Conservation (phyloP, 2,329 filamentous ascomycete genomes). For the Alternaria ventricosa region DNA sequence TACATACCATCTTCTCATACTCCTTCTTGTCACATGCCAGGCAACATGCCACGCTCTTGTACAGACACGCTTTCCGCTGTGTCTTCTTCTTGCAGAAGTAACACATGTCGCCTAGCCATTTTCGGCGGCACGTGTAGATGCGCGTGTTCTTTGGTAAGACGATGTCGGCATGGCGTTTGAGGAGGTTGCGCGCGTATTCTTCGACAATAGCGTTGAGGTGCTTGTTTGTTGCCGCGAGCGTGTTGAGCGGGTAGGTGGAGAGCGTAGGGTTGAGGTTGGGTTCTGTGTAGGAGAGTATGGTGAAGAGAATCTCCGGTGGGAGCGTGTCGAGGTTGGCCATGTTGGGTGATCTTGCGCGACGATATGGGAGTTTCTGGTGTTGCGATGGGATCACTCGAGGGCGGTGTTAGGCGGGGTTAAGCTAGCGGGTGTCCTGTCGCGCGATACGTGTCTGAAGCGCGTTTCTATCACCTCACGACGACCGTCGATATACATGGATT, state of each 20-base stretch:
- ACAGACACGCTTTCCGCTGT: conserved; percentile 35
- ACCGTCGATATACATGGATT: too few relatives aligned
- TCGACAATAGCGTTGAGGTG: conserved; percentile 34
- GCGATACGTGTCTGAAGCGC: neutral
- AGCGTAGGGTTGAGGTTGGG: conserved; percentile 11
- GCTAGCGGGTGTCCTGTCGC: neutral
- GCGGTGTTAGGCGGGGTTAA: neutral
- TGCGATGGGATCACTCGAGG: neutral
- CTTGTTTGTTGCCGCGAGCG: conserved; percentile 31
- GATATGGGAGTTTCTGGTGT: neutral
- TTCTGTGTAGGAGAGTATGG: conserved; percentile 31
- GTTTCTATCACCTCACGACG: neutral
- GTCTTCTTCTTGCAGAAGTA: conserved; percentile 33
- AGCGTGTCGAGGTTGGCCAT: conserved; percentile 30
- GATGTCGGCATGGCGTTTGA: conserved; percentile 30
- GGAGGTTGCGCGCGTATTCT: conserved; percentile 37
- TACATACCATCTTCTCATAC: conserved; percentile 39
- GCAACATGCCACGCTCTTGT: conserved; percentile 33
- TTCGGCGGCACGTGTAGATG: conserved; percentile 25
- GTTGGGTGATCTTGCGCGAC: neutral
- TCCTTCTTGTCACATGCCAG: conserved; percentile 29
- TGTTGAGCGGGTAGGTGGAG: conserved; percentile 26
- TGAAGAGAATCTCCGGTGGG: conserved; percentile 38
- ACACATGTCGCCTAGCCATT: conserved; percentile 36
- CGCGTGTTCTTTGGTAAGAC: conserved; percentile 22